Evolutionary conservation across 352 stramenopile species (phyloP), one percentile per base, ranked within the genome.

Genomic region (Halophytophthora batemanensis): DNA sequence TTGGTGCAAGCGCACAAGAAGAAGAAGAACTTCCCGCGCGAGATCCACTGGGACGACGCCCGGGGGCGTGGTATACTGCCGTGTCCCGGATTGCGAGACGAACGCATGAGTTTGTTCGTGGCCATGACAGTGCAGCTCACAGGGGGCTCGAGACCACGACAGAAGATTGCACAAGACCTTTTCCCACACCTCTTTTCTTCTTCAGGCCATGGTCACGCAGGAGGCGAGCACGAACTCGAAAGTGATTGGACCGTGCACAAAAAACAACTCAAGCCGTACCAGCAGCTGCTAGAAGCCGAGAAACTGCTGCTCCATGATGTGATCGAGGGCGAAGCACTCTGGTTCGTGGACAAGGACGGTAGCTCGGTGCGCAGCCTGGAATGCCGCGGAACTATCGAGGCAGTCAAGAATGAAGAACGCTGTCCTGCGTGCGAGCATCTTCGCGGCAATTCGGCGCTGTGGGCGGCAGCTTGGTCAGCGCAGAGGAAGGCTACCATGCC

Each of bases 301-400:
- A 87, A 87, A 28, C 18, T 86, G 1, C 45, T 85, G 31, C 52
- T 93, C 13, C 79, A 87, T n/a, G 82, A 93, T 40, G 77, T 79
- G 5, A 71, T 90, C 22, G 75, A 90, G 45, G 64, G 66, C 2
- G 82, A 93, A 41, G 74, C 77, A 3, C 54, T 86, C 15, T 93
- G 82, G 82, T 90, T 87, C 40, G 66, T 93, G 19, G 82, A 93
- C 50, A 89, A 86, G 45, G 82, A 93, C 48, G 82, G 71, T 3
- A 71, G 66, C 37, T 80, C 66, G 1, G 73, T 93, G 2, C 77
- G 82, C 2, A 90, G 80, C 53, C 58, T 93, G 22, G 67, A 87
- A 48, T 93, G 82, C 29, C 60, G 69, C 11, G 79, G 74, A 0
- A 61, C 74, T 1, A 65, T 89, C 22, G 54, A 83, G 14, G 54